Evolutionary conservation across 2,329 filamentous ascomycete genomes (phyloP), one percentile per base, ranked within the genome.

Genomic region (Apiospora arundinis): DNA sequence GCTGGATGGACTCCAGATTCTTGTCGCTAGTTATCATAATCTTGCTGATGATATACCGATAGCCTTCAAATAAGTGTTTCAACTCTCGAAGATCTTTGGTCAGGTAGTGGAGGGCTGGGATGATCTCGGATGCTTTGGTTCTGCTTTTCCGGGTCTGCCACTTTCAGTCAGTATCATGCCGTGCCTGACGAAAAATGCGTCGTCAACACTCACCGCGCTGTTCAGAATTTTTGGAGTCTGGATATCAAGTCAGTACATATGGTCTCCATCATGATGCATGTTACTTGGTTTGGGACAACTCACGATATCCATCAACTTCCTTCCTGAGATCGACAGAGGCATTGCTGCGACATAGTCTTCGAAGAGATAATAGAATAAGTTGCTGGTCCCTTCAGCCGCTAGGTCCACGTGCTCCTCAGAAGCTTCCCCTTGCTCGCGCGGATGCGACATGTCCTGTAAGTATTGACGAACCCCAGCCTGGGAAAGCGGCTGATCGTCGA

Each of bases 291-390:
- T 45, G 23, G 48, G 46, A 16, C 25, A 9, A 76, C 82, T 74
- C 78, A 89, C 87, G 72, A 90, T 80, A 21, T 82, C 79, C 65
- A 86, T 82, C 8, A 92, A 78, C 71, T 77, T 88, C 77, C 72
- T 79, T 76, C 76, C 85, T 75, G 84, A 84, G 1, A 74, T 77
- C 12, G 84, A 86, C 16, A 92, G 82, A 37, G 85, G 85, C 69
- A 88, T 89, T 0, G 88, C 89, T 4, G 89, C 88, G 46, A 85
- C 85, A 83, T 90, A 92, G 76, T 92, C 90, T 76, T 92, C 90
- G 75, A 92, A 92, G 0, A 92, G 81, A 75, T 91, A 92, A 78
- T 91, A 92, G 80, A 92, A 91, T 2, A 92, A 81, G 25, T 90
- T 83, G 25, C 89, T 90, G 0, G 90, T 86, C 1, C 86, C 86